phyloP scores from a whole-genome alignment of 495 filamentous ascomycete genomes.

The Podospora australis region DNA sequence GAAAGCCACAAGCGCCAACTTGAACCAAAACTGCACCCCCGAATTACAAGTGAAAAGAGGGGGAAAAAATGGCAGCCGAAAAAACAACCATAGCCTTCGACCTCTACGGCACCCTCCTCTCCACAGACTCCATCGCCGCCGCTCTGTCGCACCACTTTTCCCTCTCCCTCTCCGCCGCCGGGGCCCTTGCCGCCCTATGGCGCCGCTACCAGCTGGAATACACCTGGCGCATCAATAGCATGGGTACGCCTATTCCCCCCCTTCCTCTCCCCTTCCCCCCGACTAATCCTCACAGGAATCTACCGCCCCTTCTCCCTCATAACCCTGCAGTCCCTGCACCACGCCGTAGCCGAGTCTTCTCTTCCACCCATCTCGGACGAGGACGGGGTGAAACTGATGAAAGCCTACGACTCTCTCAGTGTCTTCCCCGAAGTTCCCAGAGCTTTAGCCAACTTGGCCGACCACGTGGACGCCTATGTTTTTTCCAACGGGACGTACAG shows the following conservation, averaged over 20 bases:
- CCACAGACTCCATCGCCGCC: conserved; percentile 58
- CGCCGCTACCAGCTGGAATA: neutral
- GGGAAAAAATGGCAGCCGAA: neutral
- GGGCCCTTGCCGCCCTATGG: neutral
- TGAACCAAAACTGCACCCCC: too few species aligned
- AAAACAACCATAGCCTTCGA: conserved; percentile 62
- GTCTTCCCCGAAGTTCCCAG: neutral
- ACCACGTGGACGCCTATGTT: neutral
- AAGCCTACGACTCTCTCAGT: neutral
- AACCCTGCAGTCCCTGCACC: neutral
- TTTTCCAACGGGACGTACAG: neutral
- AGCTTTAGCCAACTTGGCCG: neutral
- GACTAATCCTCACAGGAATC: neutral
- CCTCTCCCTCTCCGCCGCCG: neutral
- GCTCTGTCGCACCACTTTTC: neutral
- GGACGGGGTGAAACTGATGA: neutral
- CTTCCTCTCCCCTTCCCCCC: neutral
- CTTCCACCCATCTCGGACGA: neutral
- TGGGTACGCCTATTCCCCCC: neutral
- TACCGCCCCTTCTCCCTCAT: neutral
- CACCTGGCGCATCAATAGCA: neutral
- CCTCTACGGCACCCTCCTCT: conserved; percentile 67
- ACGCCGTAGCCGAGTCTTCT: neutral
- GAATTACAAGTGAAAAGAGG: too few species aligned
- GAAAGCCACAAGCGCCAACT: too few species aligned